A percentile compares a stretch with the other conserved stretches of the same genome.
Evolutionary conservation across 305 asterid genomes (phyloP).

Genomic region (Rubia occidens): DNA sequence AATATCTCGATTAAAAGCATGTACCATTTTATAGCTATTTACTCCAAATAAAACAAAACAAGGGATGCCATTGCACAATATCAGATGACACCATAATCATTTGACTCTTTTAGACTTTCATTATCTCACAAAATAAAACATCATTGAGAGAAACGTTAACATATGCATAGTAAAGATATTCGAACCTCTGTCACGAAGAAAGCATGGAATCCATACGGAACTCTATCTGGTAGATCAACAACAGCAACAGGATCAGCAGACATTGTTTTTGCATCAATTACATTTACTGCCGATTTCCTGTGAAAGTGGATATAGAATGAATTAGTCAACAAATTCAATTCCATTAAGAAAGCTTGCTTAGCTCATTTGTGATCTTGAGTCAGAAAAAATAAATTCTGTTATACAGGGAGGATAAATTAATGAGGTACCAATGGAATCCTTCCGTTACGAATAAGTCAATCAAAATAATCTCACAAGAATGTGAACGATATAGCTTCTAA

Average conservation of each 20-base stretch:
- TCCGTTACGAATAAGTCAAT: not conserved
- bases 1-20: too few relatives aligned
- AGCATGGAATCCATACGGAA: constrained; percentile 96
- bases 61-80: not conserved
- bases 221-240: constrained; percentile 74
- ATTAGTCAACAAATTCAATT: not conserved
- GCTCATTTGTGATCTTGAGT: not conserved
- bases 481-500: not conserved
- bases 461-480: not conserved
- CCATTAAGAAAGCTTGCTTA: too few relatives aligned
- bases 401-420: not conserved
- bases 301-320: constrained; percentile 10
- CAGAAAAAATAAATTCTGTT: not conserved
- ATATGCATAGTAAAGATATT: not conserved
- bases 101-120: not conserved
- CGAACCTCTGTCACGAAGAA: constrained; percentile 84
- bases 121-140: not conserved
- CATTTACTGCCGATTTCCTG: constrained; percentile 82
- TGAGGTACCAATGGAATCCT: not conserved
- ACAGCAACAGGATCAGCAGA: constrained; percentile 81
- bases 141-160: not conserved
- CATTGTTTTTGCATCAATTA: constrained; percentile 90
- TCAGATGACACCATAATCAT: not conserved
- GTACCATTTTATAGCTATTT: not conserved
- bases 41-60: not conserved